Evolutionary conservation across 1,284 basidiomycete genomes (phyloP).

Genomic region (Cutaneotrichosporon dermatis): DNA sequence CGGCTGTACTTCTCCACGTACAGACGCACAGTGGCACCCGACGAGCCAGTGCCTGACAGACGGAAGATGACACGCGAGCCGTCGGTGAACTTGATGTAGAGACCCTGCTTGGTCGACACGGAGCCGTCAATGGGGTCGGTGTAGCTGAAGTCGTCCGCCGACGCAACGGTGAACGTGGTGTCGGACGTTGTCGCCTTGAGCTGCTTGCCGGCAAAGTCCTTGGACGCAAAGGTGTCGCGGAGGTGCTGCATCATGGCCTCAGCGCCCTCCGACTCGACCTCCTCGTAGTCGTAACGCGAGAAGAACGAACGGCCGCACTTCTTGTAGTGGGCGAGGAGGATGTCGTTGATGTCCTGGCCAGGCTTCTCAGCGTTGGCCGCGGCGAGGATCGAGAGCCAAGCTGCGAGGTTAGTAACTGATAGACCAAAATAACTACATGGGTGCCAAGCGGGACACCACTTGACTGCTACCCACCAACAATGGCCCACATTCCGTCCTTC

Average conservation of each 20-base stretch:
- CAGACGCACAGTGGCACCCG: conserved; percentile 89
- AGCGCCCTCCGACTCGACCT: conserved; percentile 86
- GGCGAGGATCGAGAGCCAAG: conserved; percentile 96
- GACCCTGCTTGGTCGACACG: conserved; percentile 91
- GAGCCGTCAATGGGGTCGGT: conserved; percentile 95
- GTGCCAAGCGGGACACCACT: not conserved
- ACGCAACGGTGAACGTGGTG: conserved; percentile 71
- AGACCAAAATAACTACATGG: no score
- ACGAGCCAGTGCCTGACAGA: conserved; percentile 88
- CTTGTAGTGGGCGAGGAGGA: conserved; percentile 80
- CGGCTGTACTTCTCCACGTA: conserved; percentile 91
- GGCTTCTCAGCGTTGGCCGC: conserved; percentile 79
- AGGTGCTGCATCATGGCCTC: conserved; percentile 76
- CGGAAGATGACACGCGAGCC: conserved; percentile 93
- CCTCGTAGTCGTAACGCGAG: conserved; percentile 98
- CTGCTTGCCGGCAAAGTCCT: conserved; percentile 62
- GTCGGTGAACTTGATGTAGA: conserved; percentile 85
- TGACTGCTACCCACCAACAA: conserved; percentile 62
- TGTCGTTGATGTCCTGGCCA: conserved; percentile 78
- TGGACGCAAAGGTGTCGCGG: conserved; percentile 63
- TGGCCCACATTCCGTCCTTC: conserved; percentile 98
- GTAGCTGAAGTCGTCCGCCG: conserved; percentile 86
- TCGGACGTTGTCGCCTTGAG: conserved; percentile 64
- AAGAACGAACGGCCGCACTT: conserved; percentile 97
- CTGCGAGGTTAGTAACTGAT: conserved; percentile 49